Conservation (phyloP, 441 rosid species). For the Euphorbia celastroides region DNA sequence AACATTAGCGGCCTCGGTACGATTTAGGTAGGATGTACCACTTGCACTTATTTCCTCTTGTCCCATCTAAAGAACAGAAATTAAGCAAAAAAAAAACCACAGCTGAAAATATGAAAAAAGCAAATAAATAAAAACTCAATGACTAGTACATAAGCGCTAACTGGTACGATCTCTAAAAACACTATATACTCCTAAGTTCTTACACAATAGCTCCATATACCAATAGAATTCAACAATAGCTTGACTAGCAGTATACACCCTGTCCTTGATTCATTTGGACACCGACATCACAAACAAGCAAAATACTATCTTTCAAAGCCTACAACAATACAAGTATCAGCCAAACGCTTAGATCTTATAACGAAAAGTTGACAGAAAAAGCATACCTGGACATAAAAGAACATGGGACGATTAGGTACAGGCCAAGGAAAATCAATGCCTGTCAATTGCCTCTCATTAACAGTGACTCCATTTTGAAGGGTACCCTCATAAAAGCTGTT, state of each 20-base stretch:
- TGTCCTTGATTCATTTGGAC: not conserved
- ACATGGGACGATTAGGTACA: conserved; percentile 97
- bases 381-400: conserved; percentile 97
- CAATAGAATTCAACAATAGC: not conserved
- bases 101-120: conserved; percentile 8
- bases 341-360: not conserved
- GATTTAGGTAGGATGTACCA: conserved; percentile 96
- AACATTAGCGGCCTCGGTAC: conserved; percentile 99
- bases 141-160: not conserved
- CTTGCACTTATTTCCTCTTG: conserved; percentile 99
- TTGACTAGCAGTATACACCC: not conserved
- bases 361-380: not conserved
- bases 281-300: not conserved
- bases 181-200: not conserved
- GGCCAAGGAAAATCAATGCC: conserved; percentile 99
- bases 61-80: conserved; percentile 72
- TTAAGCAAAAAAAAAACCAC: conserved; percentile 16
- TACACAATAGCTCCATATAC: not conserved
- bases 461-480: conserved; percentile 95
- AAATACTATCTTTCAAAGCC: not conserved
- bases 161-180: not conserved
- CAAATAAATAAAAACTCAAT: not conserved
- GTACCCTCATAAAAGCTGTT: conserved; percentile 98
- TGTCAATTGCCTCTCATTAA: conserved; percentile 88
- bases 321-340: not conserved